Conservation (phyloP, 2,329 filamentous ascomycete genomes). For the Aspergillus glaucus region DNA sequence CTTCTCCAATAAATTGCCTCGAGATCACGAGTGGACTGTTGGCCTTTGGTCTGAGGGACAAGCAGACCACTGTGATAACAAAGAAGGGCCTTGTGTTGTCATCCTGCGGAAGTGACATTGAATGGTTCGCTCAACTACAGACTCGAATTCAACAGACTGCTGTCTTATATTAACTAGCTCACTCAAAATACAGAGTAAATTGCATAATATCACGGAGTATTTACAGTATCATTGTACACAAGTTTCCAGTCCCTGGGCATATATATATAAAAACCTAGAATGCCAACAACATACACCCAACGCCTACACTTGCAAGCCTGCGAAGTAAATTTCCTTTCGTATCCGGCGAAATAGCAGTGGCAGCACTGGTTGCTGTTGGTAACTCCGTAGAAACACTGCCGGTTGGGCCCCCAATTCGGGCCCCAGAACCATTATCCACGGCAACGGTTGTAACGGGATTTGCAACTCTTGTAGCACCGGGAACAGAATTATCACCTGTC, state of each 20-base stretch:
- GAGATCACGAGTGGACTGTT: background rate
- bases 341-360: slow-evolving; percentile 11
- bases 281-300: slow-evolving; percentile 11
- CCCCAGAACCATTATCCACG: slow-evolving; percentile 35
- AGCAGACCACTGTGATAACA: background rate
- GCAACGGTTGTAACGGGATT: slow-evolving; percentile 46
- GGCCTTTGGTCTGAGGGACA: background rate
- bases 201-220: too few species aligned
- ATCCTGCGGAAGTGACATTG: background rate
- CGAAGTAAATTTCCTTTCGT: slow-evolving; percentile 13
- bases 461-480: slow-evolving; percentile 47
- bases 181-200: too few species aligned
- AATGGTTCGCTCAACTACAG: too few species aligned
- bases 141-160: too few species aligned
- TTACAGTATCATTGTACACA: too few species aligned
- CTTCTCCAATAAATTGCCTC: background rate
- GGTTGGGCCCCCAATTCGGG: slow-evolving; percentile 30
- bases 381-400: slow-evolving; percentile 12
- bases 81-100: background rate
- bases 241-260: too few species aligned
- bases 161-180: too few species aligned
- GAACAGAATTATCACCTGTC: slow-evolving; percentile 43
- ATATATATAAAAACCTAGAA: background rate
- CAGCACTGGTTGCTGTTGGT: slow-evolving; percentile 12
- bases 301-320: slow-evolving; percentile 19